Conservation (phyloP, 2,329 filamentous ascomycete genomes). For the Chrysoporthe cubensis region DNA sequence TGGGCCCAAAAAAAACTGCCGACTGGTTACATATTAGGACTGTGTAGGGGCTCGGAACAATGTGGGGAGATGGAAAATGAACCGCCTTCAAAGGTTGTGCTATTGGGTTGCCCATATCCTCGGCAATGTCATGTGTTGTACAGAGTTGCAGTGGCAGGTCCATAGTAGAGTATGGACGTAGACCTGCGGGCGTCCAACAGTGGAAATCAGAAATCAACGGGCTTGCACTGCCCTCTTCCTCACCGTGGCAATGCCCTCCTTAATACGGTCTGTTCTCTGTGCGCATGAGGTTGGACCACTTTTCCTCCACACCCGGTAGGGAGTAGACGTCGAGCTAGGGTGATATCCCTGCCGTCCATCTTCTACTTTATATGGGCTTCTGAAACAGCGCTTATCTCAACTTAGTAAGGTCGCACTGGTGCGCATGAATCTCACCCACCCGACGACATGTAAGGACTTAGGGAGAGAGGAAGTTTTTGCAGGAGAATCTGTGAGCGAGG, state of each 20-base stretch:
- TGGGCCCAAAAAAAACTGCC: not conserved
- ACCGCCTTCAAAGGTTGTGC: not conserved
- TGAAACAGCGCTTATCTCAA: conserved; percentile 9
- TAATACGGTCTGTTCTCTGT: not conserved
- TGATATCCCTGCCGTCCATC: not conserved
- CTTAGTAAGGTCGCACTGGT: not conserved
- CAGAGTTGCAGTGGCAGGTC: not conserved
- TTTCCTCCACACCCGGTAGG: not conserved
- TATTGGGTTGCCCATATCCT: not conserved
- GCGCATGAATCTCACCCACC: conserved; percentile 1
- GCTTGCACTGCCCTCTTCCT: conserved; percentile 8
- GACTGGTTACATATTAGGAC: not conserved
- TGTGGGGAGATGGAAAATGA: not conserved
- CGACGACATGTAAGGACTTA: not conserved
- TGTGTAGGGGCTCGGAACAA: not conserved
- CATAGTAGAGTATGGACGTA: not conserved
- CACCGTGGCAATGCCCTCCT: conserved; percentile 1
- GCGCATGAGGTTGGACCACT: conserved; percentile 6
- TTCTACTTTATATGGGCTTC: not conserved
- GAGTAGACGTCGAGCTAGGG: not conserved
- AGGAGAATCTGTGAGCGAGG: not conserved
- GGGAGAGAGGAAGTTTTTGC: not conserved
- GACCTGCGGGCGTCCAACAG: not conserved
- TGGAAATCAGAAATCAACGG: not conserved
- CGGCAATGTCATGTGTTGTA: not conserved